Base-by-base conservation (phyloP, 306 rosid genomes). In the Trifolium dubium region DNA sequence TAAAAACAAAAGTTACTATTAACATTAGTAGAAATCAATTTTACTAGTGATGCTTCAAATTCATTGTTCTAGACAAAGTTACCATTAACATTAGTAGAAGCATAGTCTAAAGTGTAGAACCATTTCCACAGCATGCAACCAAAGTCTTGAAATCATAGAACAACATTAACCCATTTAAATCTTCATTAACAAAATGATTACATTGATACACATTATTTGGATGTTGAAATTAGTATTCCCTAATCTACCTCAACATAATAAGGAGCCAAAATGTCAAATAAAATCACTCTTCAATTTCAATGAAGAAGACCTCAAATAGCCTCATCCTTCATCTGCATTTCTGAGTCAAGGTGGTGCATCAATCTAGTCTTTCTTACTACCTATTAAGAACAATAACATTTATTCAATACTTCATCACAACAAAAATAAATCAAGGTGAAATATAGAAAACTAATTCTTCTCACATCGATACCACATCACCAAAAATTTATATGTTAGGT, bases 341-440 rank as follows among this genome's bases (percentile, higher is more conserved):
- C 68, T 35, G 81, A 32, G 65, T 77, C 72, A 50, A 76, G 67
- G 67, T 37, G 71, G 54, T 68, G 64, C 73, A 59, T 59, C 64
- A 31, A 72, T 80, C 80, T 75, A 75, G 31, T 51, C 85, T 62
- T 83, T 85, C 85, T 86, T 88, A 17, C 83, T 61, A 29, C 82
- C 40, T 62, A 32, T 82, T 76, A 53, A 47, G 29, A 72, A 56
- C 43, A 67, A 66, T 1, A 59, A 51, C 11, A 28, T 7, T 69
- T 10, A 3, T 28, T 51, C 43, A 68, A 47, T 31, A 58, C 37
- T 11, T 72, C 13, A 65, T 31, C 73, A 71, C 29, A 23, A 39
- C 12, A 3, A 30, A 44, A 44, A 44, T 12, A 44, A 44, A 44
- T 44, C 10, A 32, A 0, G 35, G 35, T 32, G 35, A 32, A 32